Evolutionary conservation across 1,284 basidiomycete genomes (phyloP), one percentile per base, ranked within the genome.

Genomic region (Malassezia nana): DNA sequence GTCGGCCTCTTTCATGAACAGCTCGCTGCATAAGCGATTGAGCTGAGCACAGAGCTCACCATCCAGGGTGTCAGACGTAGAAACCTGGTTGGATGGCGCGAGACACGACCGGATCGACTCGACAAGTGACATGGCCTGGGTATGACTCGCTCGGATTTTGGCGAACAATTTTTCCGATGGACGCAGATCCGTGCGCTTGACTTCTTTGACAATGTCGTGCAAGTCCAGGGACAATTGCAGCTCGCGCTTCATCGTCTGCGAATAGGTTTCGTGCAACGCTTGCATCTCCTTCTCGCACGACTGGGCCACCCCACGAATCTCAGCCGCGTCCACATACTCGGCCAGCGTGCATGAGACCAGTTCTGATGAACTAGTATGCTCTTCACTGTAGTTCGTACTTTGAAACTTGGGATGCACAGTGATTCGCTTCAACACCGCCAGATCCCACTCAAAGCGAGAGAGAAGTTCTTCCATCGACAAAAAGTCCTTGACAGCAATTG

Each of bases 391-490:
- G 20, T 7, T 5, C 1, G 35, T 3, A 7, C 4, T n/a, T 1
- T 18, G 35, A 12, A 73, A 55, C 5, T 58, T 55, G 6, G 65
- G 58, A 53, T 69, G 55, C 39, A 74, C 65, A 10, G 56, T 55
- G 7, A 74, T 63, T 48, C 65, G 64, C 15, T 49, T 50, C 22
- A 74, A 57, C 28, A 69, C 57, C 32, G 59, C 49, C 2, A 72
- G 55, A 39, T 70, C 71, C 1, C 51, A 50, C 50, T 66, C 65
- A 46, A 71, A 60, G 20, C 66, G 65, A 9, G 62, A 53, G 12
- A 74, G 50, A 15, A 74, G 51, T 12, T 53, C 58, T 35, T 66
- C 53, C 68, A 72, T 74, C 10, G 64, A 44, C 2, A 42, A 54
- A 16, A 72, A 55, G 46, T 72, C 69, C 29, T 54, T 60, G 24